Evolutionary conservation across 352 stramenopile genomes (phyloP), one percentile per base, ranked within the genome.

Genomic region (Globisporangium apiculatum): DNA sequence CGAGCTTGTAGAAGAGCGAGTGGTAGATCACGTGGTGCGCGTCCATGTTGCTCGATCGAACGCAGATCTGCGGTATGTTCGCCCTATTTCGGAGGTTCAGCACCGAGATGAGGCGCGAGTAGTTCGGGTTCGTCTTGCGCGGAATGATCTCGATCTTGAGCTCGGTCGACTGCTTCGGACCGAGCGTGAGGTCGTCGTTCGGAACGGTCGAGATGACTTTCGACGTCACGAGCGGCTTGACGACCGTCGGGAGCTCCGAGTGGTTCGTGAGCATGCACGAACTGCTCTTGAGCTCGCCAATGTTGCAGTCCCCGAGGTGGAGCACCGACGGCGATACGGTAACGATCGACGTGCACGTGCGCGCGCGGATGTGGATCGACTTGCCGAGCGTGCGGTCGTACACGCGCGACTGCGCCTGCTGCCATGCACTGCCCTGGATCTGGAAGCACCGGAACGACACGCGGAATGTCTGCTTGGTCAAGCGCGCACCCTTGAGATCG

Each of bases 11-110:
- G 59, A 94, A 96, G 40, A 94, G 65, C 38, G 86, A 96, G 57
- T 96, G 86, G 57, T 96, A 96, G 55, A 96, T 96, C 37, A 96
- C 86, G 58, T 95, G 85, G 52, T 96, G 84, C 1, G 86, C 85
- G 51, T 96, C 86, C 86, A 96, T 96, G 63, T 96, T 96, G 72
- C 85, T 94, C 10, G 84, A 95, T 8, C 85, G 83, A 8, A 96
- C 85, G 43, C 85, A 94, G 35, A 96, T 85, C 61, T 94, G 82
- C 15, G 85, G 72, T 17, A 88, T 77, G 48, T 96, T 96, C 58
- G 67, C 73, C 58, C 91, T 91, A 66, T 96, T 96, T 60, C 87
- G 92, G 58, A 89, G 69, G 55, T 96, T 96, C 59, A 94, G 76
- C 50, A 94, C 73, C 2, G 85, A 94, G 40, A 96, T 92, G 14